Conservation (phyloP, 495 filamentous ascomycete genomes). For the Xylona heveae region DNA sequence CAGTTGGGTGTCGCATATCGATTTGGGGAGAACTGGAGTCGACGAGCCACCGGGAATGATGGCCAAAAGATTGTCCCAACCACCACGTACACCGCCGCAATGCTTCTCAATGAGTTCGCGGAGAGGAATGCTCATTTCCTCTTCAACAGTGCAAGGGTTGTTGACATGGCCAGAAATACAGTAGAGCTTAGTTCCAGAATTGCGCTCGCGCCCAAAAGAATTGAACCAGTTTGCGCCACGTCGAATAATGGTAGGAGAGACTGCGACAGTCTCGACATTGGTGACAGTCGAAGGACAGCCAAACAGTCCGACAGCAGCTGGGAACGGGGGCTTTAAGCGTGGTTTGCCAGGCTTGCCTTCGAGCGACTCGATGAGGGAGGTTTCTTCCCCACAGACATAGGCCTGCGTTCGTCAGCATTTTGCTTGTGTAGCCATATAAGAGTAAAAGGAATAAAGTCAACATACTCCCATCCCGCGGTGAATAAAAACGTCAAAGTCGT, state of each 20-base stretch:
- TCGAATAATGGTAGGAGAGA: conserved; percentile 88
- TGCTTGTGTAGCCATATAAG: not conserved
- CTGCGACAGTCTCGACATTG: conserved; percentile 92
- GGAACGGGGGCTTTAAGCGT: conserved; percentile 94
- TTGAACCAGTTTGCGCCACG: conserved; percentile 86
- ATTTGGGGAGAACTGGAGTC: conserved; percentile 80
- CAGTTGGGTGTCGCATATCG: conserved; percentile 73
- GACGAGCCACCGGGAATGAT: conserved; percentile 94
- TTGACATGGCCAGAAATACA: conserved; percentile 98
- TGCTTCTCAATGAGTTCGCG: conserved; percentile 92
- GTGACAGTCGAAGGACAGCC: conserved; percentile 95
- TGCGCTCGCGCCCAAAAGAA: conserved; percentile 79
- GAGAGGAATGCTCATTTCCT: conserved; percentile 94
- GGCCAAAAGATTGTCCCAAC: conserved; percentile 93
- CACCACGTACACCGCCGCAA: conserved; percentile 87
- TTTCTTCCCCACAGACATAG: conserved; percentile 96
- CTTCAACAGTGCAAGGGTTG: conserved; percentile 92
- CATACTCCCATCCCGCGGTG: conserved; percentile 71
- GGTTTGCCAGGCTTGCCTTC: conserved; percentile 98
- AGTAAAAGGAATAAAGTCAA: not conserved
- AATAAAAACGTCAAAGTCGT: conserved; percentile 93
- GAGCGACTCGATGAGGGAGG: conserved; percentile 88
- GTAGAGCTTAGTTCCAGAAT: conserved; percentile 91
- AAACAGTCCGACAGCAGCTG: conserved; percentile 88
- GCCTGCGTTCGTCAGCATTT: conserved; percentile 19